A percentile compares a stretch with the other conserved stretches of the same genome.
These are phyloP conservation scores for Hymenoscyphus albidus DNA, from an alignment of 2,329 filamentous ascomycete species.

Conservation along the genomic window DNA sequence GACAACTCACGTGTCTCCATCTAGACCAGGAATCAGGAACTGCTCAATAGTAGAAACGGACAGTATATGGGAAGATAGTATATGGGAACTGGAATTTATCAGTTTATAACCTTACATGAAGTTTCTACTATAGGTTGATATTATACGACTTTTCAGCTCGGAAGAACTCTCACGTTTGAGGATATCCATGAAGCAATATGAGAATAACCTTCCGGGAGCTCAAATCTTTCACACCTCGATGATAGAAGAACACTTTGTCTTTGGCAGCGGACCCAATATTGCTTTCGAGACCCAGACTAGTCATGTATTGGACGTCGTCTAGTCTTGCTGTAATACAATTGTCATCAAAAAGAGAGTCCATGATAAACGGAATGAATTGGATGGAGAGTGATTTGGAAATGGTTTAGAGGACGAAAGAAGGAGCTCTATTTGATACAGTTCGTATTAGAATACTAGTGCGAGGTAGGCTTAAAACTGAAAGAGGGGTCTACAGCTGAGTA, in stretches of 20 bases:
- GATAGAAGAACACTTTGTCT: conserved; percentile 20
- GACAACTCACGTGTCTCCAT: conserved; percentile 21
- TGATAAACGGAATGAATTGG: background rate
- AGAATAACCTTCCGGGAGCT: conserved; percentile 34
- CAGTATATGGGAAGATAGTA: no score
- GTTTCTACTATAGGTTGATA: conserved; percentile 15
- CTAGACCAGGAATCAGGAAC: background rate
- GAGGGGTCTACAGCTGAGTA: background rate
- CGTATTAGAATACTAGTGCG: background rate
- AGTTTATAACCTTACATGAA: conserved; percentile 27
- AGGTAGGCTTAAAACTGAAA: background rate
- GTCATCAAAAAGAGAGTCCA: conserved; percentile 3
- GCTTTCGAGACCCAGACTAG: conserved; percentile 17
- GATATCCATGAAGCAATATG: conserved; percentile 45
- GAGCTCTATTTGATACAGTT: no score
- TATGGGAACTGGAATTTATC: no score
- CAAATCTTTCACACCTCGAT: conserved; percentile 11
- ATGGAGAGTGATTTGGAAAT: background rate
- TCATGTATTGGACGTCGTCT: conserved; percentile 18
- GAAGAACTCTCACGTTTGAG: conserved; percentile 37
- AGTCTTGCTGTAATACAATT: conserved; percentile 1
- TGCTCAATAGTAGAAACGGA: background rate
- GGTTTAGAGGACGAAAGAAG: no score
- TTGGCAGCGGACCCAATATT: conserved; percentile 14
- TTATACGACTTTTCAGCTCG: background rate